phyloP scores from a whole-genome alignment of 345 rosid species.

The Eucalyptus fibrosa region DNA sequence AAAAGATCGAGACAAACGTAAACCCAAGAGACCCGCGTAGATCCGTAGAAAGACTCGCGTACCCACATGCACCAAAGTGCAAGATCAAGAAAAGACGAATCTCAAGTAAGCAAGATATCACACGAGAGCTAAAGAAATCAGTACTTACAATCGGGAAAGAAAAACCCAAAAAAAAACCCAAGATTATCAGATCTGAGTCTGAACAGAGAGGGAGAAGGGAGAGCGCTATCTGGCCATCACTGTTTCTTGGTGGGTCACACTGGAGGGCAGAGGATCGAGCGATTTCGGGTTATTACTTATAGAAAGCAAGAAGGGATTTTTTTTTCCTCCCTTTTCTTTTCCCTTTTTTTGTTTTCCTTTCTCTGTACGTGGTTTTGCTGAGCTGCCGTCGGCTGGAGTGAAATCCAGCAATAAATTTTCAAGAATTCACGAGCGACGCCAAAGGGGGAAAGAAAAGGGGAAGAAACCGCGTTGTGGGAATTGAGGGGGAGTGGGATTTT shows the following conservation, averaged over 20 bases:
- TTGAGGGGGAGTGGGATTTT: not conserved
- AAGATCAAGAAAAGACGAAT: not conserved
- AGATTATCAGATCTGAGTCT: not conserved
- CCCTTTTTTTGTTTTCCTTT: not conserved
- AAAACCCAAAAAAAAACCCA: not conserved
- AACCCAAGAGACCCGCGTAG: not conserved
- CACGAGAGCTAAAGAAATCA: not conserved
- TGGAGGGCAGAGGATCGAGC: not conserved
- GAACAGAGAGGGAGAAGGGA: not conserved
- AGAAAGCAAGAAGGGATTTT: not conserved
- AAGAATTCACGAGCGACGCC: not conserved
- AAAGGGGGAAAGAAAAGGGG: not conserved
- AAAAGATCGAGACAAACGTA: not conserved
- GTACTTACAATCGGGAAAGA: not conserved
- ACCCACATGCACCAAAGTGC: not conserved
- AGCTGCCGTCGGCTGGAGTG: not conserved
- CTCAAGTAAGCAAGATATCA: not conserved
- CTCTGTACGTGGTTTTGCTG: not conserved
- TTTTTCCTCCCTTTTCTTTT: not conserved
- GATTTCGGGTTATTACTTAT: not conserved
- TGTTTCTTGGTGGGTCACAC: not conserved
- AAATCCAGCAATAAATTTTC: not conserved
- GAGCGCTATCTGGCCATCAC: not conserved
- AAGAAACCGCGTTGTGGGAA: not conserved
- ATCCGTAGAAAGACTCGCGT: not conserved